Evolutionary conservation across 805 yeast species (phyloP), one percentile per base, ranked within the genome.

Genomic region (Candida mattraensis): DNA sequence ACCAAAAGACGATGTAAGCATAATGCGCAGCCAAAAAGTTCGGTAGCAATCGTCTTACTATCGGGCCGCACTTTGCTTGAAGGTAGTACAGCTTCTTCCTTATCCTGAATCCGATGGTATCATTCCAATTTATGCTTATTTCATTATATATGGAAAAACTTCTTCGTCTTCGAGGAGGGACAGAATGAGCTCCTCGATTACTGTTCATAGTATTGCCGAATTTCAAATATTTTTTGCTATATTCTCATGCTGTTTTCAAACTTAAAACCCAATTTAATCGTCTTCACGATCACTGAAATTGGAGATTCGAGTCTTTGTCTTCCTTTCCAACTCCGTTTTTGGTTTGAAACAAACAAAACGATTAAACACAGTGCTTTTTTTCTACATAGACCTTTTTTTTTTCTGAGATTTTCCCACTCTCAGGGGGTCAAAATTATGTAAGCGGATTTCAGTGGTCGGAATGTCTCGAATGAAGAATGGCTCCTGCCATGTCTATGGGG

Each of bases 1-100:
- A 59, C 71, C 76, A 64, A 14, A 61, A 30, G 0, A 81, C 58
- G 45, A 91, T 78, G 56, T 88, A 91, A 23, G 74, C 69, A 62
- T 87, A 85, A 53, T 83, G 93, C 2, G 80, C 87, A 5, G 76
- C 78, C 22, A 74, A 59, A 52, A 76, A 76, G 44, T 72, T 74
- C 12, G 82, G 82, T 5, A 76, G 53, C 15, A 76, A 39, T 22
- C 61, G 59, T 25, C 45, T 49, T 10, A 69, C 54, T 28, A 62
- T 54, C 0, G 81, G 81, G 12, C 67, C 59, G n/a, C 70, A 15
- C 9, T 37, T 39, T 35, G 56, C 58, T 7, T 67, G 66, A 10
- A 67, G 28, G 15, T 32, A 39, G 40, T 69, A 70, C 24, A 74
- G 54, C 11, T 34, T 35, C 30, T 63, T 60, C 22, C 79, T 51